A percentile compares a stretch with the other conserved stretches of the same genome.
phyloP scores from a whole-genome alignment of 805 yeast genomes.

The Candida nonsorbophila region DNA sequence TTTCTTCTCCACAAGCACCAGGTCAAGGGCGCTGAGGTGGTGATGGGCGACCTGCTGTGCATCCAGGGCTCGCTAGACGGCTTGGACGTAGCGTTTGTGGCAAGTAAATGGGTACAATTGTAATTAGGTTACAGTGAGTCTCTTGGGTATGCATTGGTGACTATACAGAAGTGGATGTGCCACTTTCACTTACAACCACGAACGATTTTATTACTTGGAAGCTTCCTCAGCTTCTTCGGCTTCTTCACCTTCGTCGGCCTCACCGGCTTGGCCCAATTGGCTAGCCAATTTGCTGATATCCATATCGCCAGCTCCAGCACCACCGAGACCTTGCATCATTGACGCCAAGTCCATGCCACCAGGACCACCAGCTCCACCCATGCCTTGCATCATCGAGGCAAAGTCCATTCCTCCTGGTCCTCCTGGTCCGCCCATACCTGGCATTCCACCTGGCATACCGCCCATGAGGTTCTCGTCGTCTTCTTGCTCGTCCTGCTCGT shows the following conservation, averaged over 20 bases:
- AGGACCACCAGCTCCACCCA: constrained; percentile 20
- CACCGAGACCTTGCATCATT: constrained; percentile 31
- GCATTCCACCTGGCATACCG: constrained; percentile 29
- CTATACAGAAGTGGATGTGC: no score
- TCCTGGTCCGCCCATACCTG: constrained; percentile 14
- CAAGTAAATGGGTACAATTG: no score
- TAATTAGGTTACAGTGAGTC: no score
- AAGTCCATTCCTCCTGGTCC: constrained; percentile 15
- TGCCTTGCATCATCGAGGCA: constrained; percentile 17
- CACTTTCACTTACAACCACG: no score
- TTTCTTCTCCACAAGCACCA: no score
- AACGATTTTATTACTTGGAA: no score
- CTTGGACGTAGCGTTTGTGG: no score
- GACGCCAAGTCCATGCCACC: constrained; percentile 20
- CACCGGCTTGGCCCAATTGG: constrained; percentile 39
- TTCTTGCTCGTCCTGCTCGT: constrained; percentile 78
- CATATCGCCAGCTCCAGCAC: constrained; percentile 29
- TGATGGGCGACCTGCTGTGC: no score
- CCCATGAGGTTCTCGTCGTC: constrained; percentile 36
- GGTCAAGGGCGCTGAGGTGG: no score
- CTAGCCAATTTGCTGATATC: constrained; percentile 36
- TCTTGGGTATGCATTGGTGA: no score
- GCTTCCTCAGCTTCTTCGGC: constrained; percentile 19
- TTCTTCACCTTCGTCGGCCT: constrained; percentile 19
- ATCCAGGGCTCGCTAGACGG: no score